A percentile compares a stretch with the other conserved stretches of the same genome.
Conservation (phyloP, 441 rosid species). For the Croton laevigatus region DNA sequence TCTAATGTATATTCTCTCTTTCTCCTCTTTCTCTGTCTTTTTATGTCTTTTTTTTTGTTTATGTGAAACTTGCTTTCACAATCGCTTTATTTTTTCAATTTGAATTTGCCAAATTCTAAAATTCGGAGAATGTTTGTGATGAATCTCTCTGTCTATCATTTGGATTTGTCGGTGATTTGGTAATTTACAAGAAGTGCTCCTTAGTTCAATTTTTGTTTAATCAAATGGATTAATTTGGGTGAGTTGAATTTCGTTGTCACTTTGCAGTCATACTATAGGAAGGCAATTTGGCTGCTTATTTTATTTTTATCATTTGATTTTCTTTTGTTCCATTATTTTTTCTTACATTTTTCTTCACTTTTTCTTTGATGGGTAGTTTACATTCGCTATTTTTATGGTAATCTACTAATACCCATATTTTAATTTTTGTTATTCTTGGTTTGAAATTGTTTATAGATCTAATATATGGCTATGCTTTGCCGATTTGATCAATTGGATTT, state of each 20-base stretch:
- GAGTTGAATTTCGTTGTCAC: not conserved
- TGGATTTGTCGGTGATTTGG: not conserved
- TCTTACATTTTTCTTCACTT: no score
- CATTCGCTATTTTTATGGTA: conserved; percentile 5
- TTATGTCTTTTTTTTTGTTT: no score
- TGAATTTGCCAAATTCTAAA: not conserved
- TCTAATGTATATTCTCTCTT: no score
- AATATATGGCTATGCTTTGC: not conserved
- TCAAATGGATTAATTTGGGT: not conserved
- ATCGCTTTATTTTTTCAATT: no score
- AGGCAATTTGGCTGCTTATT: no score
- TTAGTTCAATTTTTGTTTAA: not conserved
- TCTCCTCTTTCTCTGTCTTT: no score
- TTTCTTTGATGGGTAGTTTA: not conserved
- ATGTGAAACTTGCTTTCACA: no score
- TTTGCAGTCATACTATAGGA: no score
- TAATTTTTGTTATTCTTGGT: not conserved
- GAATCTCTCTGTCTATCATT: not conserved
- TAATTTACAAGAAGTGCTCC: not conserved
- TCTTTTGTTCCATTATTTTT: no score
- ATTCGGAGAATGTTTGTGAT: conserved; percentile 4
- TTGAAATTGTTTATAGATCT: not conserved
- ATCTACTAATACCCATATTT: no score
- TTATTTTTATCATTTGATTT: no score
- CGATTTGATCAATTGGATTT: conserved; percentile 21